Conservation (phyloP, 177 flowering plant genomes). For the Vitis hybrid region DNA sequence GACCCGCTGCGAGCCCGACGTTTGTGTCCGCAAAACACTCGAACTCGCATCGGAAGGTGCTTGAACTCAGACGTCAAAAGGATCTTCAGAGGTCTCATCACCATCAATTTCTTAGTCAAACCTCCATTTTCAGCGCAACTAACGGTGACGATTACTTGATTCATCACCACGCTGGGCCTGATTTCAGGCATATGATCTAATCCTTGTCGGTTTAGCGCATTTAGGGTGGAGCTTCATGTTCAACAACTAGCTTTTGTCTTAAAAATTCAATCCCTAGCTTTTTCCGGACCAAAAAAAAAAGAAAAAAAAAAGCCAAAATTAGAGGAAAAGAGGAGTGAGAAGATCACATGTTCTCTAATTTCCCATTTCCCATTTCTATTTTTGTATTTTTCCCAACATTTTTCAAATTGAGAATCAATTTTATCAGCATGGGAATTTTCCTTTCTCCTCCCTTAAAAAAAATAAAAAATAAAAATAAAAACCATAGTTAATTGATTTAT, state of each 20-base stretch:
- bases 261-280: constrained; percentile 14
- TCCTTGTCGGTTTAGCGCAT: background rate
- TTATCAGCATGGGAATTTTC: background rate
- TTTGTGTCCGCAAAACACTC: constrained; percentile 75
- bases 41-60: constrained; percentile 87
- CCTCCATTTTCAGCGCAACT: constrained; percentile 40
- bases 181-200: constrained; percentile 42
- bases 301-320: background rate
- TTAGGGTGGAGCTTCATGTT: background rate
- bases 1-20: constrained; percentile 93
- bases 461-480: background rate
- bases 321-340: background rate
- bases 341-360: background rate
- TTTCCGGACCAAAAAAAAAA: background rate
- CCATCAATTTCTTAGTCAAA: constrained; percentile 45
- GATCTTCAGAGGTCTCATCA: constrained; percentile 49
- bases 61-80: constrained; percentile 86
- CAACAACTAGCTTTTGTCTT: background rate
- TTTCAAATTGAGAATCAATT: constrained; percentile 1
- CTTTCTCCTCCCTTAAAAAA: background rate
- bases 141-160: constrained; percentile 49
- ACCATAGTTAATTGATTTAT: background rate
- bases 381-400: constrained; percentile 12
- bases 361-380: background rate
- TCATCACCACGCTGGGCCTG: constrained; percentile 43